Base-by-base conservation (phyloP, 2,329 filamentous ascomycete genomes). In the Phaeophleospora eucalypticola region DNA sequence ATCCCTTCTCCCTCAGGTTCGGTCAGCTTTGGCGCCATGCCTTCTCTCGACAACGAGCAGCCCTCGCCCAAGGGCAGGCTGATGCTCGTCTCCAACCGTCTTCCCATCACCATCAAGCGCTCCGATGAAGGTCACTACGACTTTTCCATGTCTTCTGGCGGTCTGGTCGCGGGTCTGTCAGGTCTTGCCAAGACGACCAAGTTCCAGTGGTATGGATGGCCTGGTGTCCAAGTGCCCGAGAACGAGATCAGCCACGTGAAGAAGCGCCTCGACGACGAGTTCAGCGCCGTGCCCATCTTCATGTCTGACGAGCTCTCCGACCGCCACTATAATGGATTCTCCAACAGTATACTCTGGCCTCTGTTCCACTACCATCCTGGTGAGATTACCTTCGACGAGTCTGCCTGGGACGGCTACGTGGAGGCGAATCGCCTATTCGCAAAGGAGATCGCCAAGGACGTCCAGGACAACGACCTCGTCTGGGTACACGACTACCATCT, bases 401-500 rank as follows among this genome's bases (percentile, higher is more conserved):
- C 84, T 35, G 87, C 89, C 3, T 98, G 93, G 93, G 79, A 84
- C 18, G 91, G 89, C 43, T 97, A 97, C 74, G 84, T 84, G 62
- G 87, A 95, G 65, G 91, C 94, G 57, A 98, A 97, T 71, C 82
- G 86, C 39, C 78, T 95, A 6, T 98, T 97, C 63, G 91, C 93
- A 49, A 84, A 91, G 71, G 84, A 86, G 12, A 85, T 98, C 56
- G 83, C 86, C 46, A 84, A 85, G 59, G 87, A 95, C 60, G 87
- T 96, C 9, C 81, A 90, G 67, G 91, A 97, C 66, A 90, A 89
- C 46, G 93, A 98, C 69, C 73, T 96, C 61, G 86, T 98, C 61
- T 98, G 93, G 93, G 88, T 98, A 4, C 93, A 98, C 68, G 93
- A 98, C 70, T 98, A 97, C 72, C 93, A 98, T 69, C 76, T 97